phyloP scores from a whole-genome alignment of 2,329 filamentous ascomycete species.

The Sporothrix schenckii region DNA sequence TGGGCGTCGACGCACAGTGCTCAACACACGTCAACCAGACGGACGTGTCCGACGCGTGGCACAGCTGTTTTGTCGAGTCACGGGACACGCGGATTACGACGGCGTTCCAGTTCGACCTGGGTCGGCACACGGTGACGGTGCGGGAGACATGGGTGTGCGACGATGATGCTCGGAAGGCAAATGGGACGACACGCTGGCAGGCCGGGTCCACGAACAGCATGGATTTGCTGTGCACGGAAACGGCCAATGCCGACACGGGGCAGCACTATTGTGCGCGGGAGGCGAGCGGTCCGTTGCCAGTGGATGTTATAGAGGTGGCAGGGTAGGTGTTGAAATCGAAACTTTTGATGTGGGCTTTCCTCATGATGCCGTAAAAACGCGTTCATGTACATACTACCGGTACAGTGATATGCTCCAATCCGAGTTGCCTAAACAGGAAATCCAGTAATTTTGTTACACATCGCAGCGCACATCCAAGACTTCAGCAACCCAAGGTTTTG shows the following conservation, averaged over 20 bases:
- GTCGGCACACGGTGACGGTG: conserved; percentile 30
- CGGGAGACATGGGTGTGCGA: conserved; percentile 37
- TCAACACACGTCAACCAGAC: conserved; percentile 29
- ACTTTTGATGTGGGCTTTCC: no score
- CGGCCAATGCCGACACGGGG: background rate
- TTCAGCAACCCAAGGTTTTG: no score
- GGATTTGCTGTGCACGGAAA: conserved; percentile 7
- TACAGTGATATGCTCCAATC: no score
- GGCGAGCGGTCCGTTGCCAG: conserved; percentile 14
- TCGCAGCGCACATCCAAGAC: no score
- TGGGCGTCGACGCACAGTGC: conserved; percentile 34
- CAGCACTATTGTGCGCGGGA: conserved; percentile 29
- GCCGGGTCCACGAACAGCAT: conserved; percentile 29
- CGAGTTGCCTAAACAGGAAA: no score
- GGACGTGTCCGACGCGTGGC: conserved; percentile 24
- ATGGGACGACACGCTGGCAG: background rate
- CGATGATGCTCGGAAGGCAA: conserved; percentile 19
- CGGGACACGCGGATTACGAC: conserved; percentile 33
- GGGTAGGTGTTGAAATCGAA: no score
- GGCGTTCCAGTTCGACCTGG: conserved; percentile 33
- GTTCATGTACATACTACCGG: no score
- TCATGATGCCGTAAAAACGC: no score
- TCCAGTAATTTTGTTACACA: no score
- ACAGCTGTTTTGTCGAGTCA: conserved; percentile 36
- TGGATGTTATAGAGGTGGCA: background rate